These are phyloP conservation scores for Wickerhamomyces subpelliculosus DNA, from an alignment of 805 yeast species.

Conservation along the genomic window DNA sequence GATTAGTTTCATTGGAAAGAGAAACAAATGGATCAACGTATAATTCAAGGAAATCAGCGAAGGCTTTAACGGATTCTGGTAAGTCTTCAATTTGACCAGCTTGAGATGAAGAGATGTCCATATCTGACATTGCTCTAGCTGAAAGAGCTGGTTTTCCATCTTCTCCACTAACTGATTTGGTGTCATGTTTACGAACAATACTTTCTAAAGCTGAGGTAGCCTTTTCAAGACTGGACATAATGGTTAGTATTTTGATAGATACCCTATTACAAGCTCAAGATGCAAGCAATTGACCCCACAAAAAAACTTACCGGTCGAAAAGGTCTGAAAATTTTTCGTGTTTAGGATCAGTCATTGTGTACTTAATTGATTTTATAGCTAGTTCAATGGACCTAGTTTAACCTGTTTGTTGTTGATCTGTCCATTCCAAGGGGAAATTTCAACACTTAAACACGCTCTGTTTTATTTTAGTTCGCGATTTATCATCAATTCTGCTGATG, in stretches of 20 bases:
- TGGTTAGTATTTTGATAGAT: not conserved
- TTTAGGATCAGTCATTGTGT: constrained; percentile 3
- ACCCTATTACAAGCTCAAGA: too few species aligned
- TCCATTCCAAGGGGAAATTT: too few species aligned
- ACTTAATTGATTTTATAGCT: too few species aligned
- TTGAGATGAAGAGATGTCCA: constrained; percentile 3
- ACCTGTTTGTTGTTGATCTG: too few species aligned
- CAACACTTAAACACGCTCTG: too few species aligned
- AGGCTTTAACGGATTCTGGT: constrained; percentile 39
- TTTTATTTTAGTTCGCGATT: too few species aligned
- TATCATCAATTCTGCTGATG: too few species aligned
- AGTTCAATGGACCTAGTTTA: not conserved
- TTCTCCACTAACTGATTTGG: not conserved
- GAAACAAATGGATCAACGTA: constrained; percentile 54
- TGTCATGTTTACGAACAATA: constrained; percentile 16
- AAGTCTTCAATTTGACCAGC: constrained; percentile 9
- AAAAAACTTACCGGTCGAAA: constrained; percentile 5
- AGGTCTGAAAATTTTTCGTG: constrained; percentile 10
- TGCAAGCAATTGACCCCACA: too few species aligned
- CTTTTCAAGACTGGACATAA: constrained; percentile 15
- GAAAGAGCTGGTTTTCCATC: not conserved
- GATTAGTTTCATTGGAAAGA: constrained; percentile 46
- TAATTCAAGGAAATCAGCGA: constrained; percentile 45
- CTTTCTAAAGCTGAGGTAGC: constrained; percentile 21
- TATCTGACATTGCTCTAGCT: constrained; percentile 5